A percentile compares a stretch with the other conserved stretches of the same genome.
These are phyloP conservation scores for Endothia cerciana DNA, from an alignment of 2,329 filamentous ascomycete species.

Conservation along the genomic window DNA sequence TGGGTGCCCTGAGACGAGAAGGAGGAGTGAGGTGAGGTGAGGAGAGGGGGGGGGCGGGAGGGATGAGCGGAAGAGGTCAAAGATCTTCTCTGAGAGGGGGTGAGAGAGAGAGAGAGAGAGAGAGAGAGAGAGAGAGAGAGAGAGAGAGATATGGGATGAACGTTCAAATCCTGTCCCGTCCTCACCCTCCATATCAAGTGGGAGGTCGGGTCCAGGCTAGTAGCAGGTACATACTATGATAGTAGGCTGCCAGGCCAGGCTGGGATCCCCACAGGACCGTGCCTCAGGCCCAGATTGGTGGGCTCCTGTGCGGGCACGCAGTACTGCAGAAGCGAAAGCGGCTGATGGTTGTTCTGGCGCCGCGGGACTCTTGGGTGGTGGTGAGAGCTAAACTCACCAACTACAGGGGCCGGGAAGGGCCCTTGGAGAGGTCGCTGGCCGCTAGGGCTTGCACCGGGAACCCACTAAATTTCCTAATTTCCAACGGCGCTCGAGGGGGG, in stretches of 20 bases:
- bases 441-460: background rate
- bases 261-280: background rate
- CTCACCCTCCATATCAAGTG: background rate
- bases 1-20: background rate
- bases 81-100: constrained; percentile 10
- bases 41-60: background rate
- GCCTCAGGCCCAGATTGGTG: background rate
- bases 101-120: too few relatives aligned
- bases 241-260: background rate
- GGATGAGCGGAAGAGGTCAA: constrained; percentile 11
- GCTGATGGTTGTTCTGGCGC: background rate
- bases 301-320: too few relatives aligned
- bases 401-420: constrained; percentile 5
- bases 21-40: constrained; percentile 11
- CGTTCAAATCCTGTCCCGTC: background rate
- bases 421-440: background rate
- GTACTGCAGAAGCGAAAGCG: background rate
- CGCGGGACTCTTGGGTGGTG: background rate
- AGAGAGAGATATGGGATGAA: constrained; percentile 13
- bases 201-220: constrained; percentile 4
- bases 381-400: background rate
- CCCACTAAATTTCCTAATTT: constrained; percentile 10
- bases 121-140: too few relatives aligned
- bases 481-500: background rate
- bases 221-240: background rate